These are phyloP conservation scores for Phytopythium boreale DNA, from an alignment of 352 stramenopile species.

Conservation along the genomic window DNA sequence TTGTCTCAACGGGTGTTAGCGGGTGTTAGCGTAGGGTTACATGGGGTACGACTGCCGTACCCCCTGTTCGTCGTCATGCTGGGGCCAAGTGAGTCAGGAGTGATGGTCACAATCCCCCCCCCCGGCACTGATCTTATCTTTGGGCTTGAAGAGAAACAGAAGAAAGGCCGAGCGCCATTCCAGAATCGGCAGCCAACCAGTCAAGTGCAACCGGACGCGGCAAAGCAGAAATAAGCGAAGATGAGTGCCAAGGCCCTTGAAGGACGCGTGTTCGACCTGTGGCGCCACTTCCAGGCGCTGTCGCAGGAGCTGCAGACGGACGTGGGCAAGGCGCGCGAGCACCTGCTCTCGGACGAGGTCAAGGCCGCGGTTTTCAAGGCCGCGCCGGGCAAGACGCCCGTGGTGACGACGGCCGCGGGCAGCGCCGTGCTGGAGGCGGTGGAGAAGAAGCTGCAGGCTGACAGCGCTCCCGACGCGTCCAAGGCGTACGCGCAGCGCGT, in stretches of 20 bases:
- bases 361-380: conserved; percentile 16
- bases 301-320: conserved; percentile 16
- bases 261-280: conserved; percentile 36
- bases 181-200: conserved; percentile 4
- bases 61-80: background rate
- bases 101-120: background rate
- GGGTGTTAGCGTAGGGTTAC: background rate
- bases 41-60: background rate
- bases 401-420: conserved; percentile 17
- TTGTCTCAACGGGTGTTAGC: background rate
- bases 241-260: conserved; percentile 21
- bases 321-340: conserved; percentile 9
- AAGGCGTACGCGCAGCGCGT: conserved; percentile 14
- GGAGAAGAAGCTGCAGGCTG: conserved; percentile 16
- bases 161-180: background rate
- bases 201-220: background rate
- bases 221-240: background rate
- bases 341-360: conserved; percentile 18
- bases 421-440: conserved; percentile 20
- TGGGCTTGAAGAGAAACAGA: background rate
- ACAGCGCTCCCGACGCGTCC: conserved; percentile 9
- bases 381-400: conserved; percentile 13
- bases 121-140: background rate
- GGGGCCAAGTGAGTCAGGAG: background rate
- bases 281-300: conserved; percentile 29